These are phyloP conservation scores for Sporisorium sorghi DNA, from an alignment of 1,284 basidiomycete genomes.

Conservation along the genomic window DNA sequence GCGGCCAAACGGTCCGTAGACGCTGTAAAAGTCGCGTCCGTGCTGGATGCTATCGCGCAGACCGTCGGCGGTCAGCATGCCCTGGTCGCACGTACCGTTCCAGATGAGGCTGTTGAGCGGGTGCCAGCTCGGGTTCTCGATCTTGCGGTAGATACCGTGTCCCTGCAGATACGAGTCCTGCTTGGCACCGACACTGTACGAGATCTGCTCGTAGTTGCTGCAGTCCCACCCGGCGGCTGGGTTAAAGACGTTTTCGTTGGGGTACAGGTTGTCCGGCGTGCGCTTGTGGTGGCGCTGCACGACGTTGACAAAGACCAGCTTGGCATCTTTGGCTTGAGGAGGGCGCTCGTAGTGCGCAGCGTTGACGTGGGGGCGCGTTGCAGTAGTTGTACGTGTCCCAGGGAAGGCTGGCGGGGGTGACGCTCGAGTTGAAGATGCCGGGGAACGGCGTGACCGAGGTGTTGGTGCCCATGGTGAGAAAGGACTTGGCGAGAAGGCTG, in stretches of 20 bases:
- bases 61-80: conserved; percentile 74
- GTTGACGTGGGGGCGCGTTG: conserved; percentile 49
- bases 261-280: conserved; percentile 72
- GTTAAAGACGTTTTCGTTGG: conserved; percentile 72
- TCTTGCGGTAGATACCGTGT: conserved; percentile 71
- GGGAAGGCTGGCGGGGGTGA: conserved; percentile 29
- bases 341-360: conserved; percentile 32
- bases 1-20: conserved; percentile 71
- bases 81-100: conserved; percentile 74
- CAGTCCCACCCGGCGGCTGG: conserved; percentile 58
- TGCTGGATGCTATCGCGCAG: conserved; percentile 73
- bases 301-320: conserved; percentile 53
- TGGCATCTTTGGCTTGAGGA: conserved; percentile 33
- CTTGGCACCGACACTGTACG: conserved; percentile 34
- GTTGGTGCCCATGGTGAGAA: conserved; percentile 18
- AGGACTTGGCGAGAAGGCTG: conserved; percentile 6
- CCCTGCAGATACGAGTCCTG: conserved; percentile 16
- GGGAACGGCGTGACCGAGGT: conserved; percentile 24
- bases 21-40: conserved; percentile 74
- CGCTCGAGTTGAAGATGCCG: conserved; percentile 30
- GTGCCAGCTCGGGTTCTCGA: conserved; percentile 71
- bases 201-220: conserved; percentile 42
- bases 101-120: conserved; percentile 74
- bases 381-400: conserved; percentile 56
- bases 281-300: conserved; percentile 59